Evolutionary conservation across 1,139 yeast species (phyloP).

Genomic region (Suhomyces ambrosiae): DNA sequence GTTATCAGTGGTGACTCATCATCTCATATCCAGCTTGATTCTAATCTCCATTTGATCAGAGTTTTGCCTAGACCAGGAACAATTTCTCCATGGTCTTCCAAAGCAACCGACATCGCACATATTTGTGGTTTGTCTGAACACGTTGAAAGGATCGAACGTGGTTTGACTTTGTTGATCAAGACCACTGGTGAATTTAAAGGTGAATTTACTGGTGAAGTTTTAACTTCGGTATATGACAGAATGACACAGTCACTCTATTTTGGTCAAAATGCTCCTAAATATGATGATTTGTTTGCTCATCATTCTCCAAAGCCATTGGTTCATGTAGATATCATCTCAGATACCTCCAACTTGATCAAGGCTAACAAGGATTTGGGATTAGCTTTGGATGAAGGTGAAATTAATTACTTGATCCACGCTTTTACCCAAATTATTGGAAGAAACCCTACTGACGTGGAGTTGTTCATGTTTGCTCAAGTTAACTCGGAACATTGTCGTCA

Average conservation of each 20-base stretch:
- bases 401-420: slow-evolving; percentile 80
- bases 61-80: slow-evolving; percentile 94
- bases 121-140: slow-evolving; percentile 79
- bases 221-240: slow-evolving; percentile 82
- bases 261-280: slow-evolving; percentile 56
- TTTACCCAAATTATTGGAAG: slow-evolving; percentile 75
- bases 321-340: slow-evolving; percentile 62
- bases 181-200: slow-evolving; percentile 56
- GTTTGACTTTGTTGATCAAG: slow-evolving; percentile 71
- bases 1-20: slow-evolving; percentile 34
- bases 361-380: slow-evolving; percentile 88
- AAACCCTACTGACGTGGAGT: slow-evolving; percentile 96
- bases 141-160: slow-evolving; percentile 88
- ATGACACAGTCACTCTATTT: slow-evolving; percentile 84
- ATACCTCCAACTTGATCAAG: slow-evolving; percentile 62
- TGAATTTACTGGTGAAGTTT: slow-evolving; percentile 52
- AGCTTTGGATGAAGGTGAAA: slow-evolving; percentile 92
- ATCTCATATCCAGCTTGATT: slow-evolving; percentile 35
- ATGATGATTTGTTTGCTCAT: slow-evolving; percentile 72
- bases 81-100: slow-evolving; percentile 98
- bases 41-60: slow-evolving; percentile 64
- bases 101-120: slow-evolving; percentile 91
- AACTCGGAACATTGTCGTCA: slow-evolving; percentile 99
- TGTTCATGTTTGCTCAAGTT: slow-evolving; percentile 99
- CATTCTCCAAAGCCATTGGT: slow-evolving; percentile 87